These are phyloP conservation scores for Globisporangium splendens DNA, from an alignment of 352 stramenopile genomes.

Conservation along the genomic window DNA sequence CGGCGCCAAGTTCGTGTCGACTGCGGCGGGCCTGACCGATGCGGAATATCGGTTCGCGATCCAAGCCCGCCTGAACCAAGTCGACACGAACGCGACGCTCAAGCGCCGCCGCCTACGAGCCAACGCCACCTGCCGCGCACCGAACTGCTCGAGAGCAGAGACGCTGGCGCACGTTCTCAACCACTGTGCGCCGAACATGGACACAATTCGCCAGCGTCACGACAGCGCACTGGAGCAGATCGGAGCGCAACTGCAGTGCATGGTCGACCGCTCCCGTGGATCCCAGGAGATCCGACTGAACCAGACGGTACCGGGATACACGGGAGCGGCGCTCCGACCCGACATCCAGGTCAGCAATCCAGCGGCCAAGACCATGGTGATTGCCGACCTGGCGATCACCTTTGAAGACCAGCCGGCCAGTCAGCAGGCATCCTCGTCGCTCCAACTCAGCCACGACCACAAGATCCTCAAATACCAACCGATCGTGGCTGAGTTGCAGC, in stretches of 20 bases:
- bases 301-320: neutral
- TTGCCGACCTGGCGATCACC: neutral
- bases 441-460: neutral
- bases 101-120: conserved; percentile 4
- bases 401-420: neutral
- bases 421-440: neutral
- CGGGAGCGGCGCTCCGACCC: neutral
- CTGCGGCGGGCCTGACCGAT: neutral
- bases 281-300: too few relatives aligned
- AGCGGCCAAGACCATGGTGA: neutral
- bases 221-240: conserved; percentile 3
- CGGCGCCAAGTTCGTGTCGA: too few relatives aligned
- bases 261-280: neutral
- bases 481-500: neutral
- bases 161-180: conserved; percentile 13
- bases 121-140: conserved; percentile 1
- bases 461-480: conserved; percentile 12
- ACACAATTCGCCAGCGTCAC: conserved; percentile 4
- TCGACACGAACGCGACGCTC: conserved; percentile 9
- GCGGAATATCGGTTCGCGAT: conserved; percentile 11
- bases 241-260: neutral
- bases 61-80: conserved; percentile 9
- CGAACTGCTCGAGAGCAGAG: conserved; percentile 2
- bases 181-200: conserved; percentile 1
- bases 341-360: conserved; percentile 6